Evolutionary conservation across 192 early-diverging fungal species (phyloP).

Genomic region (Thamnidium elegans): DNA sequence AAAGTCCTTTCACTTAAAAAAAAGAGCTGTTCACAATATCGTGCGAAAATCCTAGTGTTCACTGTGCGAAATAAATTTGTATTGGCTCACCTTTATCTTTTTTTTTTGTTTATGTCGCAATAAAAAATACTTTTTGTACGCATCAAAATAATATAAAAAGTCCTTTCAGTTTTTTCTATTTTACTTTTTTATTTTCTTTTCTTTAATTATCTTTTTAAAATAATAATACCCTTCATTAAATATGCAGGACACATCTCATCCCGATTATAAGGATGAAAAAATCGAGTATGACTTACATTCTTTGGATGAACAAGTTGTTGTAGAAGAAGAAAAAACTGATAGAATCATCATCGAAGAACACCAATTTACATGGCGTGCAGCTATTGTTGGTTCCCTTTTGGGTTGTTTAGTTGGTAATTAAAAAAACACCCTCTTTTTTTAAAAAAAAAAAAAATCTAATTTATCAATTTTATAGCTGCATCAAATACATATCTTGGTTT

Average conservation of each 20-base stretch:
- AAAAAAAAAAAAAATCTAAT: no score
- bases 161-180: no score
- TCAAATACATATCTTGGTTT: conserved; percentile 72
- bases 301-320: conserved; percentile 16
- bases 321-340: neutral
- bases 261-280: conserved; percentile 14
- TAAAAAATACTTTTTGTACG: no score
- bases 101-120: no score
- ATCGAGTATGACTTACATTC: conserved; percentile 13
- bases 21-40: no score
- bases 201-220: no score
- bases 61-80: no score
- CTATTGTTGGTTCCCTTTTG: conserved; percentile 59
- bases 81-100: no score
- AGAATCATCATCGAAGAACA: conserved; percentile 20
- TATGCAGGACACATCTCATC: neutral
- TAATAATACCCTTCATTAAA: neutral
- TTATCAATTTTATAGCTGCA: conserved; percentile 36
- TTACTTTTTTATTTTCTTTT: no score
- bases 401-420: conserved; percentile 52
- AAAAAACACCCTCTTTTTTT: neutral
- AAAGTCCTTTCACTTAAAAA: no score
- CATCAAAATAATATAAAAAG: no score
- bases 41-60: no score
- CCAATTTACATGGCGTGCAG: conserved; percentile 48